Evolutionary conservation across 768 basidiomycete genomes (phyloP).

Genomic region (Tulasnella sp.): DNA sequence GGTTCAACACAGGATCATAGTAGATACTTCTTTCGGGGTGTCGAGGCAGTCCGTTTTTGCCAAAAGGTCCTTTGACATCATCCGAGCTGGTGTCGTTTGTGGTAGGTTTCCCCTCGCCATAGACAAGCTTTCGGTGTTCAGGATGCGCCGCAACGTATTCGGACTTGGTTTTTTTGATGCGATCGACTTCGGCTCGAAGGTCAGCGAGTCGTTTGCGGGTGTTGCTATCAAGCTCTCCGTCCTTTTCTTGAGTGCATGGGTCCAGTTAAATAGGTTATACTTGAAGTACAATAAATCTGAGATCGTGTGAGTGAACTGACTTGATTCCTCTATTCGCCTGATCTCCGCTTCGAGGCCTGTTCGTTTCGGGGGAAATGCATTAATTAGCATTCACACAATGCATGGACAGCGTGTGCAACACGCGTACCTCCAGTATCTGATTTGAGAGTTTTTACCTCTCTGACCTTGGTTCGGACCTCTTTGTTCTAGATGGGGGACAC

Average conservation of each 20-base stretch:
- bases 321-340: conserved; percentile 22
- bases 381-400: no score
- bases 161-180: conserved; percentile 77
- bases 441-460: conserved; percentile 88
- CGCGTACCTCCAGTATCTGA: conserved; percentile 73
- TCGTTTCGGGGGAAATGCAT: no score
- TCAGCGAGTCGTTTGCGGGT: conserved; percentile 58
- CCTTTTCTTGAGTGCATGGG: conserved; percentile 9
- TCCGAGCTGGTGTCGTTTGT: conserved; percentile 31
- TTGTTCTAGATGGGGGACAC: conserved; percentile 34
- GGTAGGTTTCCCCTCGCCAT: conserved; percentile 30
- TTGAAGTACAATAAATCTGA: conserved; percentile 29
- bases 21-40: conserved; percentile 91
- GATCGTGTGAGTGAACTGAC: conserved; percentile 27
- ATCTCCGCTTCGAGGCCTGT: conserved; percentile 79
- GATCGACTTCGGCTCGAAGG: conserved; percentile 67
- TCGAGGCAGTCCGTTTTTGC: conserved; percentile 72
- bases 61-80: conserved; percentile 58
- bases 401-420: no score
- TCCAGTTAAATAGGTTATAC: not conserved
- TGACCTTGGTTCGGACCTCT: conserved; percentile 41
- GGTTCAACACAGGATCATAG: conserved; percentile 89
- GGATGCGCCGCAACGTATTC: conserved; percentile 91
- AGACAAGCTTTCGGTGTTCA: conserved; percentile 80
- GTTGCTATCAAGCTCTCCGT: conserved; percentile 25